Conservation (phyloP, 208 protist species). For the Trypanosoma melophagium region DNA sequence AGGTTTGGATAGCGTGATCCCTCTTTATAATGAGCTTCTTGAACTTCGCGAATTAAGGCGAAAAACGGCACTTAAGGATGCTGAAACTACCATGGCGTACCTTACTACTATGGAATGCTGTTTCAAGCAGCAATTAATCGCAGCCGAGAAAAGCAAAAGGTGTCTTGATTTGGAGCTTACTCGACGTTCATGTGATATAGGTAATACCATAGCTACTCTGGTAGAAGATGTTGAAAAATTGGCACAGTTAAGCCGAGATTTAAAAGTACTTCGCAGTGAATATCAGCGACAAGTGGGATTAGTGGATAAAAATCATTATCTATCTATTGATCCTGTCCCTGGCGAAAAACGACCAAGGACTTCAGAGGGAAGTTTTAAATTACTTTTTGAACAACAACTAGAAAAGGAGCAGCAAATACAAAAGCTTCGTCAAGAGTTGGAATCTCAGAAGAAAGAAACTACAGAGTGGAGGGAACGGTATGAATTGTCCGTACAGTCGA, state of each 20-base stretch:
- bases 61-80: conserved; percentile 9
- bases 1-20: conserved; percentile 33
- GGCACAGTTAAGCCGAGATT: conserved; percentile 11
- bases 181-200: conserved; percentile 1
- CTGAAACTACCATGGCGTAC: conserved; percentile 22
- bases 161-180: conserved; percentile 3
- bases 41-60: conserved; percentile 33
- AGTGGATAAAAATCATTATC: neutral
- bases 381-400: conserved; percentile 5
- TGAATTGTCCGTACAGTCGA: conserved; percentile 10
- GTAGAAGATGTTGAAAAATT: conserved; percentile 23
- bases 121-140: conserved; percentile 15
- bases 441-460: conserved; percentile 1
- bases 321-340: neutral
- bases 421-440: conserved; percentile 6
- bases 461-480: conserved; percentile 20
- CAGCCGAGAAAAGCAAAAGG: conserved; percentile 8
- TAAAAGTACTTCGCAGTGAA: conserved; percentile 19
- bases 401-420: conserved; percentile 10
- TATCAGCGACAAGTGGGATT: neutral
- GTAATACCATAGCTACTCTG: neutral
- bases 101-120: conserved; percentile 21
- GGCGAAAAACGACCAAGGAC: conserved; percentile 16
- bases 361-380: conserved; percentile 3
- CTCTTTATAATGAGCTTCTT: conserved; percentile 61